Base-by-base conservation (phyloP, 2,329 filamentous ascomycete species). In the Ceratocystis papillata region DNA sequence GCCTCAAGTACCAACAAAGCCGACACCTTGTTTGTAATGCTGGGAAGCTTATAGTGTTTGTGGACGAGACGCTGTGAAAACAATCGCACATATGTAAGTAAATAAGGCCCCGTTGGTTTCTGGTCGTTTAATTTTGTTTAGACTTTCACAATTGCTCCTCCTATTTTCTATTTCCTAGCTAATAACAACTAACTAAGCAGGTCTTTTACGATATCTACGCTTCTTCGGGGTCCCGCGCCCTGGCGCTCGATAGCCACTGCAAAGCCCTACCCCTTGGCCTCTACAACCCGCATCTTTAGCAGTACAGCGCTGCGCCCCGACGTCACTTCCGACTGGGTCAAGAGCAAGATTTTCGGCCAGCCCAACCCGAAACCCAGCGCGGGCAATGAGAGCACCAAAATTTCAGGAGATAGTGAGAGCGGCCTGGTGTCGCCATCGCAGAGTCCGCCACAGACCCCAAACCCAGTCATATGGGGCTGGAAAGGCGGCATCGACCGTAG, bases 401-500 rank as follows among this genome's bases (percentile, higher is more conserved):
- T 22, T 17, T 12, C 17, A 17, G 30, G 33, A 17, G 10, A 17
- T 10, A 57, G 15, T 59, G 5, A 3, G 3, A 65, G 37, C 30
- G 22, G 48, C 33, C 33, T 37, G 33, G 45, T 33, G 37, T 62
- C 59, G 44, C 60, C 59, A 15, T 65, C 60, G 12, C 63, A 46
- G 44, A 53, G 37, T 7, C 50, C 63, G 22, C 63, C 63, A 8
- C 59, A 41, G 33, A 55, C 64, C 7, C 65, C 65, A 20, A 68
- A 67, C 67, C 68, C 63, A 50, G 65, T 48, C 62, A 67, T 63
- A 63, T 67, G 65, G 65, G 50, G 33, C 28, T 44, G 60, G 28
- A 55, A 67, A 33, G 65, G 67, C 59, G 50, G 64, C 44, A 45
- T 76, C 61, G 73, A 78, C 68, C 72, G 78, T 37, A 71, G 74